phyloP scores from a whole-genome alignment of 495 filamentous ascomycete species.

The Aspergillus ostianus region DNA sequence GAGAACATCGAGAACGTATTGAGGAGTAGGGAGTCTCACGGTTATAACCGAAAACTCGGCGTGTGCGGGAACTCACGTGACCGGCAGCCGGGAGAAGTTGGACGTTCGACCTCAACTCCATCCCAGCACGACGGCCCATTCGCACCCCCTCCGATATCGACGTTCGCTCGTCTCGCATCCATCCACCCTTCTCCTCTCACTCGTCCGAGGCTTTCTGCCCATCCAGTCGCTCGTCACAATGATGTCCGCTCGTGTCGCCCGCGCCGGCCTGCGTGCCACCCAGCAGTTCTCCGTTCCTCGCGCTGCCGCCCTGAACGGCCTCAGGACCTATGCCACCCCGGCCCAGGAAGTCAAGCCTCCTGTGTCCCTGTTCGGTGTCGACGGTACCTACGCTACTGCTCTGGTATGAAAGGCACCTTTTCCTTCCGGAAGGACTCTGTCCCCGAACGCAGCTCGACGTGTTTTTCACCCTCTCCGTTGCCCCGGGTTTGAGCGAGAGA shows the following conservation, averaged over 20 bases:
- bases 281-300: conserved; percentile 48
- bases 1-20: too few species aligned
- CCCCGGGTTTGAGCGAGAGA: conserved; percentile 10
- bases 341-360: conserved; percentile 75
- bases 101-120: conserved; percentile 33
- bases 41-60: conserved; percentile 26
- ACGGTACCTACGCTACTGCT: conserved; percentile 97
- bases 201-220: conserved; percentile 3
- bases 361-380: conserved; percentile 87
- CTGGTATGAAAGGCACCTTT: conserved; percentile 65
- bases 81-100: conserved; percentile 39
- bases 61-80: conserved; percentile 39
- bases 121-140: conserved; percentile 18
- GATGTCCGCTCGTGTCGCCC: conserved; percentile 48
- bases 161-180: conserved; percentile 30
- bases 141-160: conserved; percentile 21
- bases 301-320: conserved; percentile 43
- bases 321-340: conserved; percentile 75
- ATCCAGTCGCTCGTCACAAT: conserved; percentile 32
- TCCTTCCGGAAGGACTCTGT: conserved; percentile 9
- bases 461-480: conserved; percentile 9
- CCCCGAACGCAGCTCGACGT: conserved; percentile 8
- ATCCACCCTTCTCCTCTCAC: conserved; percentile 13
- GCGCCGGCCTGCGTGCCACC: conserved; percentile 49
- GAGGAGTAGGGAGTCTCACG: neutral